phyloP scores from a whole-genome alignment of 2,329 filamentous ascomycete genomes.

The Epichloe gansuensis region DNA sequence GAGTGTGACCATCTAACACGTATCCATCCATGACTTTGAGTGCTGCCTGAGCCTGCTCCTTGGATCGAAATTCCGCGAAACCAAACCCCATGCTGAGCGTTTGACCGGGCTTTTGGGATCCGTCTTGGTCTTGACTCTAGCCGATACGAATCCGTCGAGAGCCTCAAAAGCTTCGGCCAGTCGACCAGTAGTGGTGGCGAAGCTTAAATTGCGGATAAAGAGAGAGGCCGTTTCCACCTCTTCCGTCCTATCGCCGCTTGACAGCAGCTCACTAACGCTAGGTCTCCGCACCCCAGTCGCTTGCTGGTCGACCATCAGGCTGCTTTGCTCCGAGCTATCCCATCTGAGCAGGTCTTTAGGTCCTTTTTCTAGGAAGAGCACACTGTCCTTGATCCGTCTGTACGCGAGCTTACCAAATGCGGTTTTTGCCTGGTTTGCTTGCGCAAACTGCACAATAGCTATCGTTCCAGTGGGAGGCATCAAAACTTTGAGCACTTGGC shows the following conservation, averaged over 20 bases:
- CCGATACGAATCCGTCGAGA: slow-evolving; percentile 79
- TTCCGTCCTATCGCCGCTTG: slow-evolving; percentile 39
- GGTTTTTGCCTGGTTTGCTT: slow-evolving; percentile 65
- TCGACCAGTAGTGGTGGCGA: slow-evolving; percentile 66
- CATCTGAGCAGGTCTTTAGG: slow-evolving; percentile 64
- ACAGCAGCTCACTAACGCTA: slow-evolving; percentile 57
- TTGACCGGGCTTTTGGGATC: slow-evolving; percentile 85
- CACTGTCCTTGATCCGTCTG: slow-evolving; percentile 78
- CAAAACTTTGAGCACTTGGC: slow-evolving; percentile 66
- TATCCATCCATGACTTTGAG: slow-evolving; percentile 78
- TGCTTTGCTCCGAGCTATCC: slow-evolving; percentile 17
- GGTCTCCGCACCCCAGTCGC: slow-evolving; percentile 44
- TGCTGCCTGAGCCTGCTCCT: slow-evolving; percentile 67
- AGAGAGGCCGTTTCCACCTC: slow-evolving; percentile 61
- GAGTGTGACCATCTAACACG: slow-evolving; percentile 73
- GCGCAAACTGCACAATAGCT: slow-evolving; percentile 80
- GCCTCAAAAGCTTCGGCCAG: slow-evolving; percentile 68
- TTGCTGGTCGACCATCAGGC: slow-evolving; percentile 21
- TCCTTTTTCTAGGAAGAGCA: slow-evolving; percentile 87
- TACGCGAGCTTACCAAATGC: slow-evolving; percentile 83
- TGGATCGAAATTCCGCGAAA: slow-evolving; percentile 78
- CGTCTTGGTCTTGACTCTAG: slow-evolving; percentile 81
- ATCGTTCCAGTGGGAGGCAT: slow-evolving; percentile 92
- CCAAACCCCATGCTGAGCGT: slow-evolving; percentile 95
- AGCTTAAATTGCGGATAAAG: slow-evolving; percentile 90